A percentile compares a stretch with the other conserved stretches of the same genome.
These are phyloP conservation scores for Trametopsis cervina DNA, from an alignment of 768 basidiomycete genomes.

Conservation along the genomic window DNA sequence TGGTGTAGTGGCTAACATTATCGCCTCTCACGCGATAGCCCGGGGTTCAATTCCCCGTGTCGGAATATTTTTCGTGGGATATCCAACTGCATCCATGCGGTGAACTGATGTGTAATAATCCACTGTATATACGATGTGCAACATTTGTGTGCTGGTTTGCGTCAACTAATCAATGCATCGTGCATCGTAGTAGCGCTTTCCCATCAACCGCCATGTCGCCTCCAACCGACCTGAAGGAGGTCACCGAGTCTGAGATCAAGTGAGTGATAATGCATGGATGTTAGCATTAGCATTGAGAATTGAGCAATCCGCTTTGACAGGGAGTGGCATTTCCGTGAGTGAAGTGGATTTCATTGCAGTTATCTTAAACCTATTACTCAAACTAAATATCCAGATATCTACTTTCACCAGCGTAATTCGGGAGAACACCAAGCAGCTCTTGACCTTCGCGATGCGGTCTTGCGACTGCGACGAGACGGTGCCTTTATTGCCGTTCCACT, in stretches of 20 bases:
- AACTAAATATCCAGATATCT: constrained; percentile 50
- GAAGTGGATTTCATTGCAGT: not conserved
- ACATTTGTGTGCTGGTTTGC: too few relatives aligned
- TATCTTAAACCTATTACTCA: not conserved
- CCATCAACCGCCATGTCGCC: constrained; percentile 23
- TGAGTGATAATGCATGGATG: constrained; percentile 20
- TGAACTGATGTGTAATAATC: too few relatives aligned
- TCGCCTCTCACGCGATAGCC: too few relatives aligned
- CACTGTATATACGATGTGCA: too few relatives aligned
- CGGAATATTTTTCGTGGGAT: too few relatives aligned
- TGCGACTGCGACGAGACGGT: constrained; percentile 63
- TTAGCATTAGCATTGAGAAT: not conserved
- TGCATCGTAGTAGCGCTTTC: too few relatives aligned
- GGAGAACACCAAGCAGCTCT: constrained; percentile 59
- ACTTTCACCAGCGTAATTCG: constrained; percentile 65
- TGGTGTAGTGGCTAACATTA: too few relatives aligned
- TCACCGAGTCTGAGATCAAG: constrained; percentile 59
- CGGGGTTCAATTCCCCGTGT: too few relatives aligned
- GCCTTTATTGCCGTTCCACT: constrained; percentile 77
- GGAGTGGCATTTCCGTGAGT: constrained; percentile 73
- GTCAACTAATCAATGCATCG: too few relatives aligned
- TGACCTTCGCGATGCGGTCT: constrained; percentile 62
- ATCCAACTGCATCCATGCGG: too few relatives aligned
- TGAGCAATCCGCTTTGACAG: constrained; percentile 27
- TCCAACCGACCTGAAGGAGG: constrained; percentile 47